Evolutionary conservation across 2,329 filamentous ascomycete genomes (phyloP).

Genomic region (Colletotrichum sp.): DNA sequence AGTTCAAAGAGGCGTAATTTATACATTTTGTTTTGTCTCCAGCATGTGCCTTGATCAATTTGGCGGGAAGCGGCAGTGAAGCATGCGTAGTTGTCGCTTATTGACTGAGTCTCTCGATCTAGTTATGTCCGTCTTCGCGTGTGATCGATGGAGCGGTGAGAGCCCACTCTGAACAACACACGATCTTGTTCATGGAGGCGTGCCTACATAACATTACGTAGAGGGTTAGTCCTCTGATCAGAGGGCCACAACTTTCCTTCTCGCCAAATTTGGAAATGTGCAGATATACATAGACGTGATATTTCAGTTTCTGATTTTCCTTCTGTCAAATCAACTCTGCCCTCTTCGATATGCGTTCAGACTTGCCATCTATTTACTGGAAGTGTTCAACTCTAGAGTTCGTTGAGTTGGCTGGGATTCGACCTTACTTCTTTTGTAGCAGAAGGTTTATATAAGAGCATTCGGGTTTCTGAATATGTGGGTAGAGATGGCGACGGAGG

Average conservation of each 20-base stretch:
- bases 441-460: background rate
- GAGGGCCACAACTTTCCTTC: background rate
- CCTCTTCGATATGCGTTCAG: background rate
- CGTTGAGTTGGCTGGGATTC: background rate
- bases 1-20: slow-evolving; percentile 22
- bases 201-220: background rate
- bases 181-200: background rate
- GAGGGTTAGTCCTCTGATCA: background rate
- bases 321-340: background rate
- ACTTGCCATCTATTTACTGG: background rate
- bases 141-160: background rate
- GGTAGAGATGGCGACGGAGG: background rate
- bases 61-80: background rate
- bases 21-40: slow-evolving; percentile 16
- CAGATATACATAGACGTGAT: background rate
- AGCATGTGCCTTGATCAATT: background rate
- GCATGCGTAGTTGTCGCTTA: background rate
- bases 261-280: background rate
- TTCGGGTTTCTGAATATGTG: background rate
- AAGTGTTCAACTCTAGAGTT: rapidly evolving
- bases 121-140: background rate
- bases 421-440: rapidly evolving
- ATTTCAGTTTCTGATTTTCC: background rate
- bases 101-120: background rate
- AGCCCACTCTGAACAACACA: background rate